These are phyloP conservation scores for Calonectria ilicicola DNA, from an alignment of 2,329 filamentous ascomycete species.

Conservation along the genomic window DNA sequence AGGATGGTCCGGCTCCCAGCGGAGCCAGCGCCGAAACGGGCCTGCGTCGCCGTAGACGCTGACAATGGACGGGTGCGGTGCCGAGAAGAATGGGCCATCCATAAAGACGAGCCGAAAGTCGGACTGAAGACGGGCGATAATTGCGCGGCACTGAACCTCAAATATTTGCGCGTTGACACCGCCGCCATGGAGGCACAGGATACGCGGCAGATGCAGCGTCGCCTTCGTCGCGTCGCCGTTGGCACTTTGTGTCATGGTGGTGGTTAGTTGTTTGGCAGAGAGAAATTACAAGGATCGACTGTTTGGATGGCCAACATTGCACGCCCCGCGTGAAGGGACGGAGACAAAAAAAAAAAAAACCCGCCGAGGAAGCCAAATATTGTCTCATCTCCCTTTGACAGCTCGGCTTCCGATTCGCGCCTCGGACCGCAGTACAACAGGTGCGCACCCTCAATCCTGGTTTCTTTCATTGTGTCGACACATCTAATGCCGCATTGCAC, in stretches of 20 bases:
- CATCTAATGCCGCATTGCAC: too few species aligned
- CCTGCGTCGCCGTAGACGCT: slow-evolving; percentile 74
- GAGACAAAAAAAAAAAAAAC: neutral
- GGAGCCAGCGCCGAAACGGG: slow-evolving; percentile 73
- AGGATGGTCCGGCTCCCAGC: slow-evolving; percentile 70
- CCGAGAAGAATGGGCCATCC: slow-evolving; percentile 74
- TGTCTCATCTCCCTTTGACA: neutral
- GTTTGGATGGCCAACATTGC: neutral
- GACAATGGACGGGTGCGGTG: slow-evolving; percentile 71
- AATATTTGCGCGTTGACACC: slow-evolving; percentile 81
- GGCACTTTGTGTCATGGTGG: slow-evolving; percentile 11
- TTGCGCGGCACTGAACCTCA: slow-evolving; percentile 72
- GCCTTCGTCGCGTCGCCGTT: slow-evolving; percentile 13
- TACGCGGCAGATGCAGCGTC: slow-evolving; percentile 64
- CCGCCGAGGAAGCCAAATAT: neutral
- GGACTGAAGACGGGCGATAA: slow-evolving; percentile 59
- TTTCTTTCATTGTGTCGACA: too few species aligned
- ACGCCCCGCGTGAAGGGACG: neutral
- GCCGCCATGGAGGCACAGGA: slow-evolving; percentile 86
- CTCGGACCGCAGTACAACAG: neutral
- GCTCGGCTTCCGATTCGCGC: neutral
- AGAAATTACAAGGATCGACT: neutral
- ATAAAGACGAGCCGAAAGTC: slow-evolving; percentile 79
- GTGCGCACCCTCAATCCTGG: too few species aligned
- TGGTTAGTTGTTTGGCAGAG: neutral